phyloP scores from a whole-genome alignment of 805 yeast species.

The Myxozyma nipponensis region DNA sequence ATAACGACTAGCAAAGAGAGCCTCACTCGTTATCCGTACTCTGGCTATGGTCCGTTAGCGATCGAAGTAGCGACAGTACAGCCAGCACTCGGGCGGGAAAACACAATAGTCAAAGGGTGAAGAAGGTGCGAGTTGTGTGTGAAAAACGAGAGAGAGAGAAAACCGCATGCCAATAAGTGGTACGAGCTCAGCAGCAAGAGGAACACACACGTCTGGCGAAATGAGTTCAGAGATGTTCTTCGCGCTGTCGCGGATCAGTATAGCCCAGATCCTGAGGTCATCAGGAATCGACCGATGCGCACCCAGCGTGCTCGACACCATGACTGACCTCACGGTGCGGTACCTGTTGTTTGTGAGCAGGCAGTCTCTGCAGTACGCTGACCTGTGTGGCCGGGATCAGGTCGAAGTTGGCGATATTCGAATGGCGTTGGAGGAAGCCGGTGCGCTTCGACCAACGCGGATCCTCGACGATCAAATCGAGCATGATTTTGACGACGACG shows the following conservation, averaged over 20 bases:
- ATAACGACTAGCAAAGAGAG: too few species aligned
- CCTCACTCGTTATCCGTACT: too few species aligned
- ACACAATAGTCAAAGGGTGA: too few species aligned
- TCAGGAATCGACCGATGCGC: conserved; percentile 80
- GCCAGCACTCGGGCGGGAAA: too few species aligned
- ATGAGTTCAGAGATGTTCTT: conserved; percentile 24
- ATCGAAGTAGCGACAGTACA: too few species aligned
- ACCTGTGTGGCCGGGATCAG: conserved; percentile 45
- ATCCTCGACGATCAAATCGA: conserved; percentile 22
- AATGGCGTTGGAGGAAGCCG: conserved; percentile 62
- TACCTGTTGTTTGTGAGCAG: conserved; percentile 54
- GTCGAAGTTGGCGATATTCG: conserved; percentile 63
- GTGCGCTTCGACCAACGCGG: conserved; percentile 52
- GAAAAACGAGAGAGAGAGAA: too few species aligned
- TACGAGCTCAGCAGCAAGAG: too few species aligned
- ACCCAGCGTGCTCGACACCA: conserved; percentile 63
- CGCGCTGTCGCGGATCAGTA: conserved; percentile 21
- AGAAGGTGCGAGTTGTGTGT: too few species aligned
- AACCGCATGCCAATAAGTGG: too few species aligned
- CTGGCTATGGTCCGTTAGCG: too few species aligned
- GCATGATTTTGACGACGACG: conserved; percentile 6
- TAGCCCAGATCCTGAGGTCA: conserved; percentile 58
- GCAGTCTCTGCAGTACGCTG: conserved; percentile 50
- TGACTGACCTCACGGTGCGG: conserved; percentile 73
- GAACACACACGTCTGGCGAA: too few species aligned